Base-by-base conservation (phyloP, 495 filamentous ascomycete genomes). In the Immersiella caudata region DNA sequence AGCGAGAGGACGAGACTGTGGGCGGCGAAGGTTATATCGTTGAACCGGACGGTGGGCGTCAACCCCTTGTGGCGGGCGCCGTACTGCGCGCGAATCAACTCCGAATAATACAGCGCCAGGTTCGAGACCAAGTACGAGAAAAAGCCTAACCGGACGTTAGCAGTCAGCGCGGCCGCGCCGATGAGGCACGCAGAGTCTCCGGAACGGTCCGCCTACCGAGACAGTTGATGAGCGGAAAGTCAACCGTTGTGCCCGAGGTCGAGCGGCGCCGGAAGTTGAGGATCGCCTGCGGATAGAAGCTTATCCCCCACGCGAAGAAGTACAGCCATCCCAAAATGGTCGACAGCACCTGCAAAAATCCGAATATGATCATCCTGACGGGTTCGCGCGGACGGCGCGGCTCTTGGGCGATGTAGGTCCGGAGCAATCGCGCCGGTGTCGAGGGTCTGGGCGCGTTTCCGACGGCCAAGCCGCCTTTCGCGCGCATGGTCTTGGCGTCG, bases 231-330 rank as follows among this genome's bases (percentile, higher is more conserved):
- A 88, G 84, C 6, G 91, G 92, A 73, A 93, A 97, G 75, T 97
- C 93, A 59, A 95, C 88, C 0, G 93, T 89, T 8, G 93, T 87
- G 11, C 95, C 95, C 5, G 86, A 84, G 4, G 94, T 97, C 3
- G 93, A 90, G 25, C 84, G 82, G 21, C 93, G 87, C 29, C 79
- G 83, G 75, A 83, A 88, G 82, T 96, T 99, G 65, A 87, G 84
- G 49, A 94, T 76, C 0, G 90, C 85, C 72, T 98, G 95, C 1
- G 96, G 94, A 75, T 97, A 99, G 80, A 97, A 98, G 14, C 93
- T 96, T 49, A 90, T 75, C 0, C 90, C 91, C 94, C 94, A 96
- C 74, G 84, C 86, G n/a, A 88, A 61, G 65, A 87, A 88, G 78
- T 89, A 89, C 63, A 82, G 65, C 83, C 86, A 87, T 68, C 87